Evolutionary conservation across 2,329 filamentous ascomycete genomes (phyloP).

Genomic region (Colletotrichum sp.): DNA sequence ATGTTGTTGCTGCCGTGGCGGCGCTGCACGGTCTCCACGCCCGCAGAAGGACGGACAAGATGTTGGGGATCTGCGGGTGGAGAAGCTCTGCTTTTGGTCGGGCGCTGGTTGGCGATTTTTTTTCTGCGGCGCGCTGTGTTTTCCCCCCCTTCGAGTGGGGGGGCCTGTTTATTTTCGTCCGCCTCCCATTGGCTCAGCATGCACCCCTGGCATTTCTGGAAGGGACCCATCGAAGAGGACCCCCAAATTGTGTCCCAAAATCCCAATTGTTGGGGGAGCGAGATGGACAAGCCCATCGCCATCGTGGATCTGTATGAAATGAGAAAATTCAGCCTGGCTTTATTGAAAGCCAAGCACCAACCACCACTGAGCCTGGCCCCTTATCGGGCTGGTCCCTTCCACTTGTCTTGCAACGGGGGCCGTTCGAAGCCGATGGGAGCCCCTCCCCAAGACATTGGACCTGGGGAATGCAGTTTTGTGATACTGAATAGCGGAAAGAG

Average conservation of each 20-base stretch:
- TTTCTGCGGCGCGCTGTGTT: neutral
- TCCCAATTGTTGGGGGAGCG: conserved; percentile 21
- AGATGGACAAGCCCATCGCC: conserved; percentile 4
- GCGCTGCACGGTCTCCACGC: neutral
- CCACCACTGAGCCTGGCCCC: neutral
- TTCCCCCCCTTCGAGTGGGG: conserved; percentile 4
- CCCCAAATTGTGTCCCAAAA: conserved; percentile 11
- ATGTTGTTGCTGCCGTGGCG: neutral
- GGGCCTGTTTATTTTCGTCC: neutral
- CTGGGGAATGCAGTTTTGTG: conserved; percentile 3
- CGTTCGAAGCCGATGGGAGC: neutral
- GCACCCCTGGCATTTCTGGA: conserved; percentile 20
- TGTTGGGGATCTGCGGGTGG: conserved; percentile 49
- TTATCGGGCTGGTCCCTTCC: neutral
- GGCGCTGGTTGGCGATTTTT: conserved; percentile 13
- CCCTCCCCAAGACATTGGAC: neutral
- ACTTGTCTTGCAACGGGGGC: neutral
- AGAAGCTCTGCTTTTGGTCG: conserved; percentile 16
- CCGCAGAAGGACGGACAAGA: conserved; percentile 38
- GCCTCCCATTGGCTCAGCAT: neutral
- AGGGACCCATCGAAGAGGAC: conserved; percentile 17
- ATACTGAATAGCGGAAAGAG: neutral
- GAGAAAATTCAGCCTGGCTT: neutral
- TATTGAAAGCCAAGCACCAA: neutral
- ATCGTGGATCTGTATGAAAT: neutral